phyloP scores from a whole-genome alignment of 768 basidiomycete species.

The Termitomyces heimii region DNA sequence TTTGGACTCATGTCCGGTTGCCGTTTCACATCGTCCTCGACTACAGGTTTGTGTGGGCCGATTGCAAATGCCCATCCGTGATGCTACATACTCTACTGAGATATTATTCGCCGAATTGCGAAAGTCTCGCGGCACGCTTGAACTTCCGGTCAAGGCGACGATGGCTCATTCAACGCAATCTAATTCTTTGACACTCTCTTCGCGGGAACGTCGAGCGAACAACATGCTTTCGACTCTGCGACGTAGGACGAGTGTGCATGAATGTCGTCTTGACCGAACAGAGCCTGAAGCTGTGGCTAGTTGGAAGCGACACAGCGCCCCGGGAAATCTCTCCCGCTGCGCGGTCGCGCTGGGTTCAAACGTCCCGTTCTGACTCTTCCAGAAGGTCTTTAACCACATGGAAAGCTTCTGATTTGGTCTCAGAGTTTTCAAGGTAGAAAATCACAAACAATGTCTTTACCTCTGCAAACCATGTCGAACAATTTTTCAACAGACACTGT shows the following conservation, averaged over 20 bases:
- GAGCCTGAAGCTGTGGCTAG: constrained; percentile 20
- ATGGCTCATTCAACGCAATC: constrained; percentile 29
- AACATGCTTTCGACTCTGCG: constrained; percentile 63
- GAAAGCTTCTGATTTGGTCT: constrained; percentile 19
- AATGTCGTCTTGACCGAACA: constrained; percentile 12
- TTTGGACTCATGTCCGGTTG: constrained; percentile 26
- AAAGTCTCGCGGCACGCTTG: constrained; percentile 21
- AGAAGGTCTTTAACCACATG: constrained; percentile 38
- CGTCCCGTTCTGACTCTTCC: constrained; percentile 53
- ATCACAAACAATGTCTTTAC: not conserved
- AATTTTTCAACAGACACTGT: constrained; percentile 3
- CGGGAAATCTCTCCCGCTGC: constrained; percentile 48
- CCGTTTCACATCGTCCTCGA: constrained; percentile 20
- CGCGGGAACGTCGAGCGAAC: constrained; percentile 50
- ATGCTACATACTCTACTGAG: constrained; percentile 17
- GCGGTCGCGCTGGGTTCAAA: constrained; percentile 48
- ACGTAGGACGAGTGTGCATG: constrained; percentile 45
- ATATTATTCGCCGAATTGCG: constrained; percentile 31
- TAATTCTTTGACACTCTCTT: constrained; percentile 45
- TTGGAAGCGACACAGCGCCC: constrained; percentile 55
- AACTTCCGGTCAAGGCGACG: constrained; percentile 16
- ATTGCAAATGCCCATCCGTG: constrained; percentile 34
- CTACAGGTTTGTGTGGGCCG: constrained; percentile 33
- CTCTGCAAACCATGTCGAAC: not conserved
- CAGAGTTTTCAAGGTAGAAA: not conserved